A percentile compares a stretch with the other conserved stretches of the same genome.
Evolutionary conservation across 371 early-diverging fungal species (phyloP).

Genomic region (Sporodiniella umbellata): DNA sequence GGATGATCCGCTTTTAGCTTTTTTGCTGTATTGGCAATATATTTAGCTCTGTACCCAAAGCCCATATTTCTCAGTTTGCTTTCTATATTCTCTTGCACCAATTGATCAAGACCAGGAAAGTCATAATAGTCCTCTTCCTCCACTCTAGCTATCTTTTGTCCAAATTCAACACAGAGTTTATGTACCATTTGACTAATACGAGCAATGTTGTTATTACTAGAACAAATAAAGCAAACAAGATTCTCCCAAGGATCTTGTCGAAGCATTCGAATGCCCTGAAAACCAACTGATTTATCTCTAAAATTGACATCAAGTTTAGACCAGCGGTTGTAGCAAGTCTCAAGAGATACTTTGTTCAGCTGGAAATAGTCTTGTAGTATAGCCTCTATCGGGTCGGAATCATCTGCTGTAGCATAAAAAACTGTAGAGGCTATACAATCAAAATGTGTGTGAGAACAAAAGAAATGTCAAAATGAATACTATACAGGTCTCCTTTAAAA

Average conservation of each 20-base stretch:
- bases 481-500: slow-evolving; percentile 23
- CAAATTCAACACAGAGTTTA: slow-evolving; percentile 66
- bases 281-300: slow-evolving; percentile 42
- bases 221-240: slow-evolving; percentile 93
- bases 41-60: slow-evolving; percentile 96
- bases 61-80: slow-evolving; percentile 69
- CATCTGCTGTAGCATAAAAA: slow-evolving; percentile 16
- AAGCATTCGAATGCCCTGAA: slow-evolving; percentile 78
- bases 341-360: slow-evolving; percentile 58
- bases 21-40: slow-evolving; percentile 70
- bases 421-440: slow-evolving; percentile 31
- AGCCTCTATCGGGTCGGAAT: slow-evolving; percentile 3
- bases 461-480: background rate
- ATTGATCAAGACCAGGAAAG: slow-evolving; percentile 64
- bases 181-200: slow-evolving; percentile 92
- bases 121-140: slow-evolving; percentile 54
- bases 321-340: slow-evolving; percentile 70
- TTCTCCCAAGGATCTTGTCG: slow-evolving; percentile 89
- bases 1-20: slow-evolving; percentile 41
- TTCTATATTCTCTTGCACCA: slow-evolving; percentile 62
- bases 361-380: slow-evolving; percentile 74
- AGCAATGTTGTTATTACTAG: slow-evolving; percentile 93
- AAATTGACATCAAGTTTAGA: slow-evolving; percentile 64
- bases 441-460: too few species aligned
- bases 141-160: slow-evolving; percentile 48